A percentile compares a stretch with the other conserved stretches of the same genome.
Evolutionary conservation across 2,329 filamentous ascomycete genomes (phyloP).

Genomic region (Clonostachys rhizophaga): DNA sequence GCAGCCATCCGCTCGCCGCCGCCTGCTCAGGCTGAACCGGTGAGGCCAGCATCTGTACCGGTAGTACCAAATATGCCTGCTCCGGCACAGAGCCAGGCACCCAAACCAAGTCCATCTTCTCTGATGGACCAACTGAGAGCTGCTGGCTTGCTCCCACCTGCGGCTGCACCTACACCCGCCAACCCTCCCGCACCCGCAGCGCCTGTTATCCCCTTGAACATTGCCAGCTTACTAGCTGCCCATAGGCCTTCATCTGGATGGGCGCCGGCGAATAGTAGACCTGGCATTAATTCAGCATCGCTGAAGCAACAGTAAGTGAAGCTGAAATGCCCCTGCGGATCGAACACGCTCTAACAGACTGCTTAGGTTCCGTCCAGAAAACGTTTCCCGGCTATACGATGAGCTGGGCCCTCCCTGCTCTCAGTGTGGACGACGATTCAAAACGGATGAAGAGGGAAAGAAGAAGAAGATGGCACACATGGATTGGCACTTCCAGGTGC

Average conservation of each 20-base stretch:
- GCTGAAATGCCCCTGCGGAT: too few relatives aligned
- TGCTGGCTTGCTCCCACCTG: conserved; percentile 57
- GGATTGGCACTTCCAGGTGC: conserved; percentile 97
- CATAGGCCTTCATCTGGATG: neutral
- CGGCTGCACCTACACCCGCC: conserved; percentile 19
- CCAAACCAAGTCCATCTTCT: conserved; percentile 42
- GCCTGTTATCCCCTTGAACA: conserved; percentile 23
- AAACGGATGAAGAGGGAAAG: conserved; percentile 69
- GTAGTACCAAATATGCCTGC: conserved; percentile 11
- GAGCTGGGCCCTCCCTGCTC: conserved; percentile 82
- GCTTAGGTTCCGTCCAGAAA: conserved; percentile 64
- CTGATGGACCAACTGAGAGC: conserved; percentile 60
- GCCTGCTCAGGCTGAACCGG: conserved; percentile 30
- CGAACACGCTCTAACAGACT: conserved; percentile 6
- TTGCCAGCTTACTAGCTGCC: conserved; percentile 27
- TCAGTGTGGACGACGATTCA: conserved; percentile 87
- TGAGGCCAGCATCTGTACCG: neutral
- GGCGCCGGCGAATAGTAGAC: conserved; percentile 10
- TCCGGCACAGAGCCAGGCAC: conserved; percentile 16
- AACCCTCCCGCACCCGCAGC: conserved; percentile 18
- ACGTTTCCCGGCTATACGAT: conserved; percentile 74
- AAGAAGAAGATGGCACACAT: conserved; percentile 87
- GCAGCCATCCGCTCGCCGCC: conserved; percentile 45
- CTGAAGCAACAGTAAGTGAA: conserved; percentile 65
- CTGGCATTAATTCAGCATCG: conserved; percentile 38